Evolutionary conservation across 2,329 filamentous ascomycete genomes (phyloP).

Genomic region (Ophiocordyceps camponoti-floridani): DNA sequence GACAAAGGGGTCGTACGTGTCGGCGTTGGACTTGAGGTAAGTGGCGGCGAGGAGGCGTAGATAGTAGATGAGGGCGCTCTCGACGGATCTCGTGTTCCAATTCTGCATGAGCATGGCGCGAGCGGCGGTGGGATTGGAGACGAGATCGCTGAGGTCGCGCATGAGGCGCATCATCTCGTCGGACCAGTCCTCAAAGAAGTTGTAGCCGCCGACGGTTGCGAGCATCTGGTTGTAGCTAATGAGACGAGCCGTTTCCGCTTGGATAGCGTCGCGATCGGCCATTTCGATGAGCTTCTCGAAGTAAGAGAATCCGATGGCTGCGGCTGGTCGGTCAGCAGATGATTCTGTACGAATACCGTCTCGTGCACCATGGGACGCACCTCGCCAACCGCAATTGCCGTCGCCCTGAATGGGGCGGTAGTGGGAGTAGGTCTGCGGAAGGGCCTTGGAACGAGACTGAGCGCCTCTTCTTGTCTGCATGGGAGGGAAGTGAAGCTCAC

Average conservation of each 20-base stretch:
- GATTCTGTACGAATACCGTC: not conserved
- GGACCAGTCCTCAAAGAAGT: slow-evolving; percentile 62
- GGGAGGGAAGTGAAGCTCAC: slow-evolving; percentile 33
- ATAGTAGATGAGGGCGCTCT: slow-evolving; percentile 72
- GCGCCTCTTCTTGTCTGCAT: not conserved
- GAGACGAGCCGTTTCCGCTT: slow-evolving; percentile 55
- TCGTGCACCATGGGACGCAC: slow-evolving; percentile 33
- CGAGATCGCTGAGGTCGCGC: slow-evolving; percentile 38
- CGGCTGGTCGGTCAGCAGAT: not conserved
- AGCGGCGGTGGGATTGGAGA: slow-evolving; percentile 40
- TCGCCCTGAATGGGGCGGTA: slow-evolving; percentile 82
- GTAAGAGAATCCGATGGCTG: slow-evolving; percentile 84
- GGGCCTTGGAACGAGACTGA: slow-evolving; percentile 35
- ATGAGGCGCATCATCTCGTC: slow-evolving; percentile 57
- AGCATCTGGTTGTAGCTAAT: slow-evolving; percentile 54
- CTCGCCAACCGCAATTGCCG: slow-evolving; percentile 95
- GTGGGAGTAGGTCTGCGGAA: slow-evolving; percentile 70
- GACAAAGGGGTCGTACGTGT: slow-evolving; percentile 56
- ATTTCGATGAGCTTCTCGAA: slow-evolving; percentile 67
- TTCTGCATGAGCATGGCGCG: slow-evolving; percentile 35
- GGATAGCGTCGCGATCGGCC: slow-evolving; percentile 45
- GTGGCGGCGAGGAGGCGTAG: slow-evolving; percentile 65
- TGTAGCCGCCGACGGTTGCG: slow-evolving; percentile 51
- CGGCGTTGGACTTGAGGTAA: slow-evolving; percentile 60
- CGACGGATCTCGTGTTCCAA: slow-evolving; percentile 56